phyloP scores from a whole-genome alignment of 2,329 filamentous ascomycete species.

The Annulohypoxylon truncatum region DNA sequence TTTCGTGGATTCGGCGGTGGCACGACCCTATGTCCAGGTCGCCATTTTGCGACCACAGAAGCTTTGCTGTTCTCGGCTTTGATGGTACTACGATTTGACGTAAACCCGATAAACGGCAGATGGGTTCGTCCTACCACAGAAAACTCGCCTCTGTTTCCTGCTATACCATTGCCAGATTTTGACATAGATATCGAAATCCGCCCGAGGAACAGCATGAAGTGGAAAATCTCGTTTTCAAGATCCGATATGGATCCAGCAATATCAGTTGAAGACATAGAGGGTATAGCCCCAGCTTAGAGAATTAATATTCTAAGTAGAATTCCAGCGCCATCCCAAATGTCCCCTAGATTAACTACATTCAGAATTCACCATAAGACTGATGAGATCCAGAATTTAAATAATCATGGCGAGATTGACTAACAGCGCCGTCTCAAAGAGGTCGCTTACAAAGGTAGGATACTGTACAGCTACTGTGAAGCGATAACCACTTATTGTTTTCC shows the following conservation, averaged over 20 bases:
- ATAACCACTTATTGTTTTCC: conserved; percentile 48
- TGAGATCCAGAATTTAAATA: too few species aligned
- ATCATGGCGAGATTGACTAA: not conserved
- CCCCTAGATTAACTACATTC: not conserved
- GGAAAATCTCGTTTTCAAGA: not conserved
- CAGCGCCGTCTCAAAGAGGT: not conserved
- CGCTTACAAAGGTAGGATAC: not conserved
- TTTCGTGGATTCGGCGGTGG: conserved; percentile 4
- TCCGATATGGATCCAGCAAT: not conserved
- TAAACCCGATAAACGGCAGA: not conserved
- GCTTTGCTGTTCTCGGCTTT: not conserved
- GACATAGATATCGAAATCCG: not conserved
- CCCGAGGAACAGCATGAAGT: not conserved
- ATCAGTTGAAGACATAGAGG: not conserved
- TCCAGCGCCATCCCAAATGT: not conserved
- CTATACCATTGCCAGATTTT: not conserved
- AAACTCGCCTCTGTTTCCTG: not conserved
- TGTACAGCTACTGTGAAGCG: not conserved
- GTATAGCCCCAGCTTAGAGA: not conserved
- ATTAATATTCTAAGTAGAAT: not conserved
- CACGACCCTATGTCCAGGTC: not conserved
- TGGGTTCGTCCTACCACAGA: not conserved
- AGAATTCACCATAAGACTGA: too few species aligned
- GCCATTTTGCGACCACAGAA: not conserved
- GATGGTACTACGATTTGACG: not conserved